Percentiles rank a stretch among this genome's conserved stretches.
Evolutionary conservation across 768 basidiomycete species (phyloP).

Genomic region (Dendrothele bispora): DNA sequence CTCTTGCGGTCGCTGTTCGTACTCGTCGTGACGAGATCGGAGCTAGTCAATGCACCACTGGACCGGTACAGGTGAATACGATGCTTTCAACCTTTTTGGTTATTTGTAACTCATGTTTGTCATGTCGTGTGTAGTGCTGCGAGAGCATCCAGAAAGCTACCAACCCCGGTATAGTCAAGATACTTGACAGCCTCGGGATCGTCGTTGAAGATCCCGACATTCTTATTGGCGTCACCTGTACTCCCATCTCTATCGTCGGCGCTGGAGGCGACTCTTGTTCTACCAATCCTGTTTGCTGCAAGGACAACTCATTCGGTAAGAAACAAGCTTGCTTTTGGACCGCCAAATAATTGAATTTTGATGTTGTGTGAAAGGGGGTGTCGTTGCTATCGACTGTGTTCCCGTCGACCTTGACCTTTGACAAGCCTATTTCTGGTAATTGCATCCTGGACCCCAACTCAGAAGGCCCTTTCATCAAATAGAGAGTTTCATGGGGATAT

Average conservation of each 20-base stretch:
- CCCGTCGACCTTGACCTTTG: not conserved
- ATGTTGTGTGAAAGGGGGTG: not conserved
- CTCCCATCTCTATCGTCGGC: slow-evolving; percentile 3
- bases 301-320: slow-evolving; percentile 1
- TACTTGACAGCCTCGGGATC: slow-evolving; percentile 1
- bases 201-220: slow-evolving; percentile 1
- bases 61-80: slow-evolving; percentile 15
- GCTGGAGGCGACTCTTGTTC: not conserved
- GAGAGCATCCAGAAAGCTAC: slow-evolving; percentile 4
- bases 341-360: not conserved
- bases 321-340: no score
- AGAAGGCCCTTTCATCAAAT: no score
- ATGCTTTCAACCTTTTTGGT: no score
- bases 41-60: slow-evolving; percentile 15
- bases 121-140: no score
- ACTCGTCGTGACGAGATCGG: slow-evolving; percentile 12
- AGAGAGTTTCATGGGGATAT: no score
- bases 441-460: no score
- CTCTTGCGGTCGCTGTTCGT: slow-evolving; percentile 18
- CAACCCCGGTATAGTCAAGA: not conserved
- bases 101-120: no score
- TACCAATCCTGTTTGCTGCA: not conserved
- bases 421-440: no score
- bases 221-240: slow-evolving; percentile 5
- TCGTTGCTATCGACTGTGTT: not conserved